Conservation (phyloP, 306 rosid species). For the barrel medic (Medicago truncatula) region DNA sequence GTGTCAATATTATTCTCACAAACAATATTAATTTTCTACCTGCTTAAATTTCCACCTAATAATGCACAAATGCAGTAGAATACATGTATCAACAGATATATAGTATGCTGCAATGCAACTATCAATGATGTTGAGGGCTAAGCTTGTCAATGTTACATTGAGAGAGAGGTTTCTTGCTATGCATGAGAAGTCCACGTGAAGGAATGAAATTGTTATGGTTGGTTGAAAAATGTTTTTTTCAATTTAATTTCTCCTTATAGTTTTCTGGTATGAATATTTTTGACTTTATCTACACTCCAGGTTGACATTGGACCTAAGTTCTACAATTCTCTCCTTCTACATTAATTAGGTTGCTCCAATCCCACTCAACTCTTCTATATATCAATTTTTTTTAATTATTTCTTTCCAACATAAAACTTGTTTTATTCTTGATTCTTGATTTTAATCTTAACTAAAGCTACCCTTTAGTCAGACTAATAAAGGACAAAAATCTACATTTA, state of each 20-base stretch:
- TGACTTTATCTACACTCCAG: conserved; percentile 76
- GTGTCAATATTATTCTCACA: no score
- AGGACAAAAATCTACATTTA: conserved; percentile 60
- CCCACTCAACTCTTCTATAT: conserved; percentile 63
- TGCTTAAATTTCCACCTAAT: background rate
- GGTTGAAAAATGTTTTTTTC: conserved; percentile 46
- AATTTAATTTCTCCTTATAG: conserved; percentile 20
- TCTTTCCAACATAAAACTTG: conserved; percentile 34
- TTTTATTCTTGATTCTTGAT: conserved; percentile 37
- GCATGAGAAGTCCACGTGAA: conserved; percentile 81
- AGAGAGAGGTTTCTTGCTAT: conserved; percentile 63
- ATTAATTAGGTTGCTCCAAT: conserved; percentile 63
- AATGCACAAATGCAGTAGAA: background rate
- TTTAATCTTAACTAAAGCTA: conserved; percentile 50
- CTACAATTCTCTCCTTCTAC: conserved; percentile 45
- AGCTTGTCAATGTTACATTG: background rate
- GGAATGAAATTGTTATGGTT: conserved; percentile 70
- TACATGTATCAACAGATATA: background rate
- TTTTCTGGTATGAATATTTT: conserved; percentile 40
- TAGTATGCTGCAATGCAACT: conserved; percentile 42
- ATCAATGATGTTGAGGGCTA: conserved; percentile 21
- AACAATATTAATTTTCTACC: background rate
- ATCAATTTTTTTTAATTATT: conserved; percentile 27
- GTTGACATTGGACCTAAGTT: conserved; percentile 75
- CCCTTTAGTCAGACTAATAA: conserved; percentile 60